Evolutionary conservation across 225 moss, liverwort and hornwort species (phyloP), one percentile per base, ranked within the genome.

Genomic region (Marchantia polymorpha): DNA sequence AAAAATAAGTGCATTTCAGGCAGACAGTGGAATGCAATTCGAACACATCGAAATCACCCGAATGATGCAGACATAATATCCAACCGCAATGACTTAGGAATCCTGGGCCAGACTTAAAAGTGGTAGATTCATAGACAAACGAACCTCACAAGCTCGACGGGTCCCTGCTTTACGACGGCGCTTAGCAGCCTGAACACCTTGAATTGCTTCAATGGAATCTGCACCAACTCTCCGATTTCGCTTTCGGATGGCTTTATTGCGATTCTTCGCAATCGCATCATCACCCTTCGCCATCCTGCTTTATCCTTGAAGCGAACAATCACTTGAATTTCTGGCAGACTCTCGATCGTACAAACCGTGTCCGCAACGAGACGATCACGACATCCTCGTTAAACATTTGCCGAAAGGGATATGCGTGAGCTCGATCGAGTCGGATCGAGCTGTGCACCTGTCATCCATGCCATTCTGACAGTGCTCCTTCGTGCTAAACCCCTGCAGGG

Each of bases 71-170:
- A 20, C 16, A 58, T 14, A 14, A 17, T 17, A 58, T 15, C 20
- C 6, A 58, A 14, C 58, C 4, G 19, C 58, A 58, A 58, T 58
- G 58, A 16, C 17, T 20, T 15, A 58, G 12, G 58, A 58, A 20
- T 15, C 16, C 39, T 15, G 6, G 58, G 16, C 58, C 9, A 16
- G 19, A 16, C 58, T 15, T 10, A 58, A 58, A 58, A 58, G 58
- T 26, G 25, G 27, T 23, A 26, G 7, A 52, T 26, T 54, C 5
- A 29, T 7, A 25, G n/a, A 26, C 3, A 77, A 68, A n/a, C 69
- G 8, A 47, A 96, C 96, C 99, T 99, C 99, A 74, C 95, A 99
- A 56, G 83, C 88, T 13, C 99, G 93, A 52, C 99, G 92, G 12
- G 83, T 90, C 80, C 99, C 95, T 10, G 90, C 86, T 81, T 86